Conservation (phyloP, 108 stramenopile species). For the Cylindrotheca fusiformis region DNA sequence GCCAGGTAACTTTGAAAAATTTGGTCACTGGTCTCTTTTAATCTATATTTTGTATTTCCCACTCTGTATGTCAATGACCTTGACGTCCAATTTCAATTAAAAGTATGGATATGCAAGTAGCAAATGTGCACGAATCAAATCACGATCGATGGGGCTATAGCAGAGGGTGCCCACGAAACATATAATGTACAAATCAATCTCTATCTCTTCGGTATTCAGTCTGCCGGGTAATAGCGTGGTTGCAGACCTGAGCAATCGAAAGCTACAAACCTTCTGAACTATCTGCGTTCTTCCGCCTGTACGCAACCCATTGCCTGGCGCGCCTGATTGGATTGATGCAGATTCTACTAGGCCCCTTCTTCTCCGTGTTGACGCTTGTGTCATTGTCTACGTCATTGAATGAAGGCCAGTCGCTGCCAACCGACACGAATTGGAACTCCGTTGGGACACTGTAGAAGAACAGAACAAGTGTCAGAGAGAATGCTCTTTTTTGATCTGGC, state of each 20-base stretch:
- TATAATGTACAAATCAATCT: no score
- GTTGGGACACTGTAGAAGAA: constrained; percentile 21
- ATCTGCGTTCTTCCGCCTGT: no score
- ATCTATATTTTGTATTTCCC: no score
- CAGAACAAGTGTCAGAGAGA: not conserved
- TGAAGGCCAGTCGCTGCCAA: constrained; percentile 32
- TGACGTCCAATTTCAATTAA: no score
- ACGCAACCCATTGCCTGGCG: constrained; percentile 13
- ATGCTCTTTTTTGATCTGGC: not conserved
- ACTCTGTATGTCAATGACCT: no score
- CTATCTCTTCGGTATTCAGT: no score
- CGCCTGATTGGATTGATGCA: constrained; percentile 16
- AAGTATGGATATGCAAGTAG: not conserved
- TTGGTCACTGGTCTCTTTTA: no score
- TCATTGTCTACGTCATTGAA: not conserved
- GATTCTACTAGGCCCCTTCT: not conserved
- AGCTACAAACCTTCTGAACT: no score
- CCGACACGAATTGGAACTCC: constrained; percentile 23
- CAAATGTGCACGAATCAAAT: no score
- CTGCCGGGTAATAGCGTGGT: no score
- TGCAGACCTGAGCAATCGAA: no score
- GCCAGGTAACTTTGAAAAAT: no score
- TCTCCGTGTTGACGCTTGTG: not conserved
- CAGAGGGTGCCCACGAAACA: constrained; percentile 2
- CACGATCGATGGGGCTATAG: constrained; percentile 10